Base-by-base conservation (phyloP, 306 rosid genomes). In the Trifolium fragiferum region DNA sequence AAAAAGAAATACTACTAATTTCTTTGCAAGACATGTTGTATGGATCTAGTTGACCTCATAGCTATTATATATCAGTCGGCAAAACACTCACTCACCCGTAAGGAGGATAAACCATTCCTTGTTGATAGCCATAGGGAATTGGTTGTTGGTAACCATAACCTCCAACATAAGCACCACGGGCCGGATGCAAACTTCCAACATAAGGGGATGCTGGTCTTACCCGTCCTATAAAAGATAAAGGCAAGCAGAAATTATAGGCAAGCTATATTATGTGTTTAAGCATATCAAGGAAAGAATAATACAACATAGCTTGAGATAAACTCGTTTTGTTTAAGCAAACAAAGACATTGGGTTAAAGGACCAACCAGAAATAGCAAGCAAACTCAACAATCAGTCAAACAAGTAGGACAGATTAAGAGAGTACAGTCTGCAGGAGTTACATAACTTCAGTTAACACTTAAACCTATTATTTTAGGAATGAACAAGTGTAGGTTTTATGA, bases 71-170 rank as follows among this genome's bases (percentile, higher is more conserved):
- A 21, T 11, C 33, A 38, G 49, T 57, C 44, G 44, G 44, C 53
- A 38, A 61, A 41, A 62, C 27, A 27, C 43, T 35, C 18, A 84
- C 98, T 85, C 62, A 93, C 98, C 97, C 96, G 55, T 91, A 89
- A 47, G 90, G 91, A 71, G 98, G 97, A 89, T 87, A 89, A 78
- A 86, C 71, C 72, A 93, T 64, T 69, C 96, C 96, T 80, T 88
- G 97, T 54, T 86, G 96, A 78, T 93, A 91, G 83, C 77, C 75
- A 75, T 91, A 89, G 32, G 97, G 74, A 76, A 87, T 75, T n/a
- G 96, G 93, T 51, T 93, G 98, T 81, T 89, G 98, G 76, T 88
- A 93, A 81, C 97, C 97, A 80, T 78, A 82, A 72, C 82, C 79
- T 80, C 96, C 97, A 20, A 83, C 50, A 18, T 85, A 91, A 79